Percentiles rank a stretch among this genome's conserved stretches.
Conservation (phyloP, 495 filamentous ascomycete genomes). For the Penicillium macrosclerotiorum region DNA sequence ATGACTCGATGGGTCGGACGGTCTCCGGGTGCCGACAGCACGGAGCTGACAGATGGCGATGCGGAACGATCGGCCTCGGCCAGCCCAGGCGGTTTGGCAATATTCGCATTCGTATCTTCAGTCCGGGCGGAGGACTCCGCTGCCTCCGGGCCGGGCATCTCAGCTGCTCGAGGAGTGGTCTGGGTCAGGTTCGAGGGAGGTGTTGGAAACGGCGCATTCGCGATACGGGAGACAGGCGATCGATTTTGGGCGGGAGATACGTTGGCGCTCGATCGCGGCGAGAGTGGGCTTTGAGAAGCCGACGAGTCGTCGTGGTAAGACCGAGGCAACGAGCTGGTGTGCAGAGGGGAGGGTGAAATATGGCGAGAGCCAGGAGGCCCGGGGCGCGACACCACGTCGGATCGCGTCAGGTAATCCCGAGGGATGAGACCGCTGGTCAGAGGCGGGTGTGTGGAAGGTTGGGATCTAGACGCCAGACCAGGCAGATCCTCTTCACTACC, state of each 20-base stretch:
- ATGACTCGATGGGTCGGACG: conserved; percentile 44
- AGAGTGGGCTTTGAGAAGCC: conserved; percentile 31
- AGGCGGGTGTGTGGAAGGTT: conserved; percentile 13
- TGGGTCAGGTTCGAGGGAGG: conserved; percentile 25
- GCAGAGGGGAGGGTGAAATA: conserved; percentile 36
- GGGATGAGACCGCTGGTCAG: conserved; percentile 29
- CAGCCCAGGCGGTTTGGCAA: conserved; percentile 24
- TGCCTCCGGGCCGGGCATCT: conserved; percentile 17
- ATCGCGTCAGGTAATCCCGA: conserved; percentile 32
- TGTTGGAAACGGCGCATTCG: conserved; percentile 35
- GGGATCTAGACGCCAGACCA: conserved; percentile 13
- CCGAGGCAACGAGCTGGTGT: conserved; percentile 30
- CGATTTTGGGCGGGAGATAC: conserved; percentile 23
- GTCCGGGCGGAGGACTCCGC: conserved; percentile 20
- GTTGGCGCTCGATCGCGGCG: conserved; percentile 26
- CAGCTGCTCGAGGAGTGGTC: conserved; percentile 14
- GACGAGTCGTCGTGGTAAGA: conserved; percentile 25
- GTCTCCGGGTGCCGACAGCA: conserved; percentile 31
- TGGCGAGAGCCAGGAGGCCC: conserved; percentile 28
- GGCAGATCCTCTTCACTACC: conserved; percentile 27
- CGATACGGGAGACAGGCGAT: conserved; percentile 23
- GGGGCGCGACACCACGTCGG: conserved; percentile 27
- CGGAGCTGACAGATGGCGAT: conserved; percentile 34
- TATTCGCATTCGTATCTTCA: conserved; percentile 18
- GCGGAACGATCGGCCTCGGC: conserved; percentile 31